Evolutionary conservation across 2,329 filamentous ascomycete genomes (phyloP).

Genomic region (Balansia obtecta): DNA sequence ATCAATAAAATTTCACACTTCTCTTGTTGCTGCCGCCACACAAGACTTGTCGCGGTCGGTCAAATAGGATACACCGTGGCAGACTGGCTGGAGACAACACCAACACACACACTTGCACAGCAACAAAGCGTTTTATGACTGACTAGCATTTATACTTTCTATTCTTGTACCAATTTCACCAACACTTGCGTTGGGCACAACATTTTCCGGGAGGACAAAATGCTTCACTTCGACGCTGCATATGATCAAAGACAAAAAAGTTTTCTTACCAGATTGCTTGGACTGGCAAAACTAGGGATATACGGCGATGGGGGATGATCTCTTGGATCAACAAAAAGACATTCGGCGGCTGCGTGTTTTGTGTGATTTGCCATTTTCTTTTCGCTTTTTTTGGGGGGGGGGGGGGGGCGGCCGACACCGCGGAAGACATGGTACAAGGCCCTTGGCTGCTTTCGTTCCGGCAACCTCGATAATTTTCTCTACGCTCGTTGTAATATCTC

Average conservation of each 20-base stretch:
- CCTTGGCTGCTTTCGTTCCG: background rate
- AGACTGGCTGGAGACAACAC: conserved; percentile 17
- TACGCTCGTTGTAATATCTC: conserved; percentile 41
- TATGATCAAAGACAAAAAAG: conserved; percentile 18
- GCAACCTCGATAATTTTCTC: conserved; percentile 15
- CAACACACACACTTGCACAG: conserved; percentile 24
- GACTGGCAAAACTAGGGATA: background rate
- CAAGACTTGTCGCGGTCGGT: conserved; percentile 9
- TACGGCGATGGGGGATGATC: conserved; percentile 4
- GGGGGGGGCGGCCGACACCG: too few species aligned
- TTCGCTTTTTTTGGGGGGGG: too few species aligned
- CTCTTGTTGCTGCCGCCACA: conserved; percentile 1
- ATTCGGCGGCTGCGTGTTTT: conserved; percentile 16
- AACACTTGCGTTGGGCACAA: conserved; percentile 17
- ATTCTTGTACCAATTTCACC: conserved; percentile 33
- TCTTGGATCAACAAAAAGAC: conserved; percentile 3
- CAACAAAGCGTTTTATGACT: conserved; percentile 24
- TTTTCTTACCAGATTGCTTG: conserved; percentile 5
- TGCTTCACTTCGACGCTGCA: conserved; percentile 11
- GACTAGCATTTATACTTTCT: conserved; percentile 26
- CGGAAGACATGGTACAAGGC: background rate
- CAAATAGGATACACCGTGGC: conserved; percentile 20
- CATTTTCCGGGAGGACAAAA: conserved; percentile 14
- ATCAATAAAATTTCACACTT: conserved; percentile 7
- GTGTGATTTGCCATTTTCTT: conserved; percentile 8